These are phyloP conservation scores for Hypoxylon sp. DNA, from an alignment of 2,329 filamentous ascomycete genomes.

Conservation along the genomic window DNA sequence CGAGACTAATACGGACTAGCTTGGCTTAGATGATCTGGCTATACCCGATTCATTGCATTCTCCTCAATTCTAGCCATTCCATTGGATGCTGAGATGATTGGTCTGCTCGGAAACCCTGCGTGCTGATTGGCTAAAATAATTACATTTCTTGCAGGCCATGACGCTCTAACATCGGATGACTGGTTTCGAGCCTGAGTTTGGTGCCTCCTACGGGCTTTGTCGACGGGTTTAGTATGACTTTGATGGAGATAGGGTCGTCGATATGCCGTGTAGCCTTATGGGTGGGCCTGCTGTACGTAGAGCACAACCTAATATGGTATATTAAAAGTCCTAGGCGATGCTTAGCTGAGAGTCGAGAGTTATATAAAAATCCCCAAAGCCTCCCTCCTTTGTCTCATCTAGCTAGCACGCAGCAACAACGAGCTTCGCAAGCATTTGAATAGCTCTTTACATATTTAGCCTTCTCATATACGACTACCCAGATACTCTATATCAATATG, in stretches of 20 bases:
- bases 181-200: not conserved
- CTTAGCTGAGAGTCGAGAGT: not conserved
- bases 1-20: conserved; percentile 13
- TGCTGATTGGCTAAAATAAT: conserved; percentile 34
- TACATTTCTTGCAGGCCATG: not conserved
- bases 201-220: conserved; percentile 11
- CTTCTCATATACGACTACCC: not conserved
- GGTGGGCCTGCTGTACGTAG: not conserved
- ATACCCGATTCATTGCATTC: conserved; percentile 27
- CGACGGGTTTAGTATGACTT: conserved; percentile 9
- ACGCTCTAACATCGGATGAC: not conserved
- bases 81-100: conserved; percentile 27
- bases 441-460: not conserved
- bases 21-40: not conserved
- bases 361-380: conserved; percentile 23
- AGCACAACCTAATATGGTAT: not conserved
- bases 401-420: not conserved
- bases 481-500: conserved; percentile 15
- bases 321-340: not conserved
- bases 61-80: conserved; percentile 6
- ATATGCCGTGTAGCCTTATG: not conserved
- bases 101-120: conserved; percentile 38
- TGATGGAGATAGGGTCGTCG: conserved; percentile 25
- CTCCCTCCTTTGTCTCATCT: conserved; percentile 1
- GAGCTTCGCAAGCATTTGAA: not conserved